Conservation (phyloP, 768 basidiomycete species). For the Paxillus ammoniavirescens region DNA sequence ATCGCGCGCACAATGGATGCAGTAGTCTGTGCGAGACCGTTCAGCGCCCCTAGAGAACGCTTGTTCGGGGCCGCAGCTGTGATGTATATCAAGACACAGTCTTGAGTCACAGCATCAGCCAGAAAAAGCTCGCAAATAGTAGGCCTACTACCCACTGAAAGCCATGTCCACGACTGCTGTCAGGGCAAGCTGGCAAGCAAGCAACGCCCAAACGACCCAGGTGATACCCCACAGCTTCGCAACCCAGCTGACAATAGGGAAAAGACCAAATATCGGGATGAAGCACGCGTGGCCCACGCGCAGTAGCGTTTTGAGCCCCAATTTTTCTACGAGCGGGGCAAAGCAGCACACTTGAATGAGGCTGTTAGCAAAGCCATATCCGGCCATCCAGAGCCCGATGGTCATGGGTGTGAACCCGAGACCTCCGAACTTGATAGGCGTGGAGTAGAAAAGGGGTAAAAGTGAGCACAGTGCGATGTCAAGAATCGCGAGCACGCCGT, state of each 20-base stretch:
- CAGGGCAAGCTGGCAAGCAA: constrained; percentile 26
- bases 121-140: background rate
- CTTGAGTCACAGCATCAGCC: constrained; percentile 30
- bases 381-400: constrained; percentile 38
- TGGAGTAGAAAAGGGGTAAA: constrained; percentile 40
- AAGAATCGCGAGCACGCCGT: constrained; percentile 33
- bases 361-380: constrained; percentile 32
- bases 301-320: constrained; percentile 35
- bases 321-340: constrained; percentile 25
- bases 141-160: constrained; percentile 24
- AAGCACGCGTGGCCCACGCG: constrained; percentile 25
- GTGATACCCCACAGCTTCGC: constrained; percentile 20
- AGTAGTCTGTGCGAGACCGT: constrained; percentile 43
- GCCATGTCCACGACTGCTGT: constrained; percentile 28
- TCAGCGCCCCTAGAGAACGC: constrained; percentile 66
- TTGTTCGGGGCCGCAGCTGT: constrained; percentile 63
- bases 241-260: constrained; percentile 30
- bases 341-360: constrained; percentile 33
- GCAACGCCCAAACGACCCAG: constrained; percentile 26
- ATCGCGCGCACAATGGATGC: constrained; percentile 32
- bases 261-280: constrained; percentile 30
- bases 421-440: constrained; percentile 35
- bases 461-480: constrained; percentile 36
- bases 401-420: constrained; percentile 34
- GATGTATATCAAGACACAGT: constrained; percentile 70